Conservation (phyloP, 345 rosid genomes). For the Citropsis articulata region DNA sequence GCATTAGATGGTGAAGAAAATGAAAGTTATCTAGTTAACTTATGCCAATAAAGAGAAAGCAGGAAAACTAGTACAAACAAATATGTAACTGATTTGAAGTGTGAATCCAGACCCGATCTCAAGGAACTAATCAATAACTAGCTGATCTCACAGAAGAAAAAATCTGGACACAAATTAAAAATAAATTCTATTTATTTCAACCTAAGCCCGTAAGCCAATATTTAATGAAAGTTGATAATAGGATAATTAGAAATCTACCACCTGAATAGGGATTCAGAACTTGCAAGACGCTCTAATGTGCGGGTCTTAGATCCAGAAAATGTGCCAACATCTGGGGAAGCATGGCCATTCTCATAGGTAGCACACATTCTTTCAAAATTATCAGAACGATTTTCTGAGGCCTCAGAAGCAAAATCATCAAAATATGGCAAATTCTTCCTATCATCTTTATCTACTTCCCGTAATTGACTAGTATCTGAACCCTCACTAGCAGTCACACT, state of each 20-base stretch:
- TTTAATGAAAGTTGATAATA: background rate
- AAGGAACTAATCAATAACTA: slow-evolving; percentile 1
- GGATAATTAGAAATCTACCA: slow-evolving; percentile 25
- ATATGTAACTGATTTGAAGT: background rate
- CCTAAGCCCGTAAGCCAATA: slow-evolving; percentile 1
- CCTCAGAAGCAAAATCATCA: slow-evolving; percentile 69
- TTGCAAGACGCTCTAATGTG: slow-evolving; percentile 58
- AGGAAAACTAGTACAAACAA: background rate
- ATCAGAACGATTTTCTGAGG: slow-evolving; percentile 57
- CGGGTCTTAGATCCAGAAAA: slow-evolving; percentile 36
- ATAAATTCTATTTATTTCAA: slow-evolving; percentile 1
- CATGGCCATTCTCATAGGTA: slow-evolving; percentile 47
- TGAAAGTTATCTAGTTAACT: background rate
- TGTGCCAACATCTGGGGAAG: slow-evolving; percentile 65
- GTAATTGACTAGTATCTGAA: slow-evolving; percentile 60
- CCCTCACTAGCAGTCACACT: slow-evolving; percentile 59
- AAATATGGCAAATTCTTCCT: slow-evolving; percentile 40
- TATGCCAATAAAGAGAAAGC: background rate
- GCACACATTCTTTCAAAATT: slow-evolving; percentile 47
- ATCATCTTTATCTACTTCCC: slow-evolving; percentile 59
- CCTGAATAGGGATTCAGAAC: slow-evolving; percentile 82
- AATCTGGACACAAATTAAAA: background rate
- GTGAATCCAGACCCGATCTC: slow-evolving; percentile 2
- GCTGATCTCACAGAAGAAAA: background rate
- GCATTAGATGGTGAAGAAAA: background rate